Evolutionary conservation across 2,329 filamentous ascomycete genomes (phyloP).

Genomic region (Aspergillus tanneri): DNA sequence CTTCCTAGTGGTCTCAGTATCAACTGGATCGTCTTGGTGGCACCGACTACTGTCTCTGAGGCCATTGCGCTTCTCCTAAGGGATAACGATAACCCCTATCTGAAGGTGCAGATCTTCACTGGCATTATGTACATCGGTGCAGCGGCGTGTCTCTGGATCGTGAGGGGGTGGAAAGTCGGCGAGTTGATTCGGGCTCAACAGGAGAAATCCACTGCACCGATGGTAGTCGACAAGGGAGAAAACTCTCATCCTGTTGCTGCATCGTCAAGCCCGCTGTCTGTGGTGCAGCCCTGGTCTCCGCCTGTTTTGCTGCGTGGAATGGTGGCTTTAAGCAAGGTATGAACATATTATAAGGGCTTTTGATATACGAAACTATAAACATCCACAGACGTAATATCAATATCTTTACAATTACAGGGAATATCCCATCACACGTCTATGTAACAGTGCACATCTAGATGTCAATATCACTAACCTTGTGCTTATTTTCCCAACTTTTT

Average conservation of each 20-base stretch:
- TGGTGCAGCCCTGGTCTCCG: constrained; percentile 28
- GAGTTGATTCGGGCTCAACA: constrained; percentile 24
- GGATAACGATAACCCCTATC: constrained; percentile 38
- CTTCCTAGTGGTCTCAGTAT: constrained; percentile 58
- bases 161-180: constrained; percentile 41
- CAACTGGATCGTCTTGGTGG: constrained; percentile 59
- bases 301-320: constrained; percentile 30
- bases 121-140: constrained; percentile 61
- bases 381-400: too few relatives aligned
- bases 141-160: constrained; percentile 48
- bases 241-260: constrained; percentile 8
- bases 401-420: too few relatives aligned
- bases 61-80: constrained; percentile 62
- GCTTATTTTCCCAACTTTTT: too few relatives aligned
- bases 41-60: constrained; percentile 49
- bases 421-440: constrained; percentile 4
- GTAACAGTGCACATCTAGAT: constrained; percentile 5
- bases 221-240: constrained; percentile 13
- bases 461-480: constrained; percentile 3
- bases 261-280: constrained; percentile 1
- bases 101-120: constrained; percentile 54
- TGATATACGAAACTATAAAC: too few relatives aligned
- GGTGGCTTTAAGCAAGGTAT: constrained; percentile 31
- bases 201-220: constrained; percentile 7
- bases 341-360: background rate